phyloP scores from a whole-genome alignment of 2,329 filamentous ascomycete species.

The Xylariaceae sp. region DNA sequence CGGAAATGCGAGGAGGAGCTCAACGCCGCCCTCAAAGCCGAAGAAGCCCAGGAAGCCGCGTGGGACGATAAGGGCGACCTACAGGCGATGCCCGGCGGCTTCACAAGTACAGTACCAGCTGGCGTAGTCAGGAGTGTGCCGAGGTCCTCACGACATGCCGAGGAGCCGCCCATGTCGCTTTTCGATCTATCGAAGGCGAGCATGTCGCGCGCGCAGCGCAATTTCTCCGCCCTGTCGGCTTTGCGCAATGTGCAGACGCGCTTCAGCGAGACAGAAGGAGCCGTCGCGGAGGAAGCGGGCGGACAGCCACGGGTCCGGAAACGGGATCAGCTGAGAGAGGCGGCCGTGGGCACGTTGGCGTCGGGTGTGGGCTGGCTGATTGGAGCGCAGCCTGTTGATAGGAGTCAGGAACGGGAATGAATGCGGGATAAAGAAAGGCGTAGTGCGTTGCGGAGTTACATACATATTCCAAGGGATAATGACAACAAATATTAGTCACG shows the following conservation, averaged over 20 bases:
- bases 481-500: neutral
- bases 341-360: slow-evolving; percentile 61
- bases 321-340: slow-evolving; percentile 65
- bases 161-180: slow-evolving; percentile 58
- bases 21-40: slow-evolving; percentile 58
- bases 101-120: slow-evolving; percentile 35
- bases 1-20: slow-evolving; percentile 74
- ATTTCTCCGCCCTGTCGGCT: slow-evolving; percentile 51
- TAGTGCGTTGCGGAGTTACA: slow-evolving; percentile 1
- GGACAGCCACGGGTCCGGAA: slow-evolving; percentile 50
- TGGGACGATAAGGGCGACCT: slow-evolving; percentile 64
- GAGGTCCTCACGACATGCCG: slow-evolving; percentile 30
- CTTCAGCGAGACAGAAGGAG: slow-evolving; percentile 28
- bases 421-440: neutral
- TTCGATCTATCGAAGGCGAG: slow-evolving; percentile 60
- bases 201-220: slow-evolving; percentile 53
- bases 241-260: slow-evolving; percentile 39
- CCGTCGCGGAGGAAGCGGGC: slow-evolving; percentile 20
- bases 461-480: neutral
- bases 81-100: slow-evolving; percentile 52
- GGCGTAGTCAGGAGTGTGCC: slow-evolving; percentile 28
- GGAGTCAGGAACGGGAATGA: slow-evolving; percentile 26
- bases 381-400: slow-evolving; percentile 45
- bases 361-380: slow-evolving; percentile 64
- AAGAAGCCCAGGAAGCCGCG: slow-evolving; percentile 62